These are phyloP conservation scores for Sphaerulina populicola DNA, from an alignment of 2,329 filamentous ascomycete species.

Conservation along the genomic window DNA sequence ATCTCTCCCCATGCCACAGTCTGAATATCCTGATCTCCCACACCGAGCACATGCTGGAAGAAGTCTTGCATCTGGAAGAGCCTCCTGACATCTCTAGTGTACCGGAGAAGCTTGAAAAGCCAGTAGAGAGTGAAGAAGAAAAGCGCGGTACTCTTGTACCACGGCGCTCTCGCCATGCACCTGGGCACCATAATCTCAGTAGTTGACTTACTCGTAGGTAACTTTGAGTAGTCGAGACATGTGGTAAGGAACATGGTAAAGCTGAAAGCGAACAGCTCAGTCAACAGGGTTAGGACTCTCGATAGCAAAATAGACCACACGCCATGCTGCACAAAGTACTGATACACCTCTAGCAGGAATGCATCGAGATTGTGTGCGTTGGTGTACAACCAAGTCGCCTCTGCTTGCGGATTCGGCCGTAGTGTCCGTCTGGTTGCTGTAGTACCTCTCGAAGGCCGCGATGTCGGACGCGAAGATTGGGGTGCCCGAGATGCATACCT, in stretches of 20 bases:
- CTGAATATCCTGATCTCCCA: conserved; percentile 80
- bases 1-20: conserved; percentile 91
- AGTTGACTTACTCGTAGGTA: conserved; percentile 57
- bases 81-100: conserved; percentile 63
- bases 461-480: conserved; percentile 12
- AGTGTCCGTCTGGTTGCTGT: conserved; percentile 25
- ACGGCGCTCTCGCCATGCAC: conserved; percentile 65
- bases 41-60: conserved; percentile 71
- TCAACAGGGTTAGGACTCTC: conserved; percentile 64
- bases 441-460: conserved; percentile 8
- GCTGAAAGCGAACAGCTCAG: conserved; percentile 71
- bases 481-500: conserved; percentile 30
- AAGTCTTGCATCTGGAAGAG: conserved; percentile 75
- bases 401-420: conserved; percentile 55
- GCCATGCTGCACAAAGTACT: conserved; percentile 75
- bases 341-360: conserved; percentile 77
- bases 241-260: conserved; percentile 77
- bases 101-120: conserved; percentile 68
- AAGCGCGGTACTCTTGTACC: conserved; percentile 66
- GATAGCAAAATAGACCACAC: conserved; percentile 76
- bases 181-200: conserved; percentile 59
- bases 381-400: conserved; percentile 85
- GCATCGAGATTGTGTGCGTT: conserved; percentile 84
- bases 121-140: conserved; percentile 84
- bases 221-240: conserved; percentile 71